phyloP scores from a whole-genome alignment of 2,329 filamentous ascomycete species.

The Aspergillus piperis region DNA sequence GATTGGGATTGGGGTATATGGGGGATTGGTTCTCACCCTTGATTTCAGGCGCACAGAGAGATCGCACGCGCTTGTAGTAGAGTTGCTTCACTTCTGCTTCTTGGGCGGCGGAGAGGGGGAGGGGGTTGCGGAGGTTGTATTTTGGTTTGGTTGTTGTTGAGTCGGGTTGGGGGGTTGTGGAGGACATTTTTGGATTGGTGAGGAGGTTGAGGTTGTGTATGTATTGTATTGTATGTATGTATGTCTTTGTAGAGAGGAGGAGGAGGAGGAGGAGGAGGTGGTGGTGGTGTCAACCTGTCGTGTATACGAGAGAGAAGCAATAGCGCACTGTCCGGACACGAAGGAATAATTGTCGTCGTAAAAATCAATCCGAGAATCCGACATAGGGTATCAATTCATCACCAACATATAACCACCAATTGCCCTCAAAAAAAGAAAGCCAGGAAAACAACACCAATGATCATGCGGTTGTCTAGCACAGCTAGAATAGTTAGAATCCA shows the following conservation, averaged over 20 bases:
- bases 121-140: conserved; percentile 65
- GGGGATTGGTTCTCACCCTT: conserved; percentile 57
- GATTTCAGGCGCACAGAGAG: conserved; percentile 74
- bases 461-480: too few species aligned
- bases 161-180: neutral
- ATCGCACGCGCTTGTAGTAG: conserved; percentile 77
- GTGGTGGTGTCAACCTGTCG: too few species aligned
- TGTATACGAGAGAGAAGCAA: too few species aligned
- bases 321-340: too few species aligned
- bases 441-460: too few species aligned
- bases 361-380: too few species aligned
- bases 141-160: conserved; percentile 14
- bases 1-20: neutral
- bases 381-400: too few species aligned
- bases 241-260: neutral
- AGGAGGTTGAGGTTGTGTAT: neutral
- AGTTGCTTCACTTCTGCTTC: conserved; percentile 79
- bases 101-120: conserved; percentile 79
- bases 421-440: too few species aligned
- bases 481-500: neutral
- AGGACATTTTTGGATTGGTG: conserved; percentile 11
- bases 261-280: too few species aligned
- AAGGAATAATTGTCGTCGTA: too few species aligned
- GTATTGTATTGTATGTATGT: neutral
- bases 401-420: too few species aligned